Conservation (phyloP, 345 rosid species). For the Turritis glabra region DNA sequence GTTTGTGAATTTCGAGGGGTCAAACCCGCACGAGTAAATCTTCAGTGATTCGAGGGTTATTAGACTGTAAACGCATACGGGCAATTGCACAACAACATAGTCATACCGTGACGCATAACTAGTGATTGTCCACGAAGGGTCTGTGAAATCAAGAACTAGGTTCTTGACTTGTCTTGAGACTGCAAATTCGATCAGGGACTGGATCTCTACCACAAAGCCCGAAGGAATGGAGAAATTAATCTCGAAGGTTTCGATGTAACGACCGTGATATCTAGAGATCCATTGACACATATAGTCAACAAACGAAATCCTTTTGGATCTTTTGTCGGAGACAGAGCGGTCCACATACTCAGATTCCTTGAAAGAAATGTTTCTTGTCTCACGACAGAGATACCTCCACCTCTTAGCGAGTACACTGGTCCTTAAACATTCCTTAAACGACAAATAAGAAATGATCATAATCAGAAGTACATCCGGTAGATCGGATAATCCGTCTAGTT, state of each 20-base stretch:
- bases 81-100: background rate
- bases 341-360: slow-evolving; percentile 31
- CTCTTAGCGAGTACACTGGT: slow-evolving; percentile 38
- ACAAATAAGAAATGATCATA: slow-evolving; percentile 36
- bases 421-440: slow-evolving; percentile 47
- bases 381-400: slow-evolving; percentile 39
- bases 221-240: slow-evolving; percentile 33
- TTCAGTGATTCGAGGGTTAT: background rate
- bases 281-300: slow-evolving; percentile 24
- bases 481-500: slow-evolving; percentile 29
- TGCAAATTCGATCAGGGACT: background rate
- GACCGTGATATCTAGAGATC: slow-evolving; percentile 1
- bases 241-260: background rate
- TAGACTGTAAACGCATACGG: background rate
- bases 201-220: background rate
- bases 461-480: slow-evolving; percentile 16
- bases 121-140: background rate
- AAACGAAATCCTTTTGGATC: slow-evolving; percentile 21
- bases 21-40: background rate
- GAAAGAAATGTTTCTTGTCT: slow-evolving; percentile 35
- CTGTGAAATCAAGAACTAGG: background rate
- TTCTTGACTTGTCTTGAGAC: background rate
- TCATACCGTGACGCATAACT: background rate
- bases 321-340: background rate
- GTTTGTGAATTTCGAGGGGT: background rate